Evolutionary conservation across 345 rosid genomes (phyloP), one percentile per base, ranked within the genome.

Genomic region (Passiflora organensis): DNA sequence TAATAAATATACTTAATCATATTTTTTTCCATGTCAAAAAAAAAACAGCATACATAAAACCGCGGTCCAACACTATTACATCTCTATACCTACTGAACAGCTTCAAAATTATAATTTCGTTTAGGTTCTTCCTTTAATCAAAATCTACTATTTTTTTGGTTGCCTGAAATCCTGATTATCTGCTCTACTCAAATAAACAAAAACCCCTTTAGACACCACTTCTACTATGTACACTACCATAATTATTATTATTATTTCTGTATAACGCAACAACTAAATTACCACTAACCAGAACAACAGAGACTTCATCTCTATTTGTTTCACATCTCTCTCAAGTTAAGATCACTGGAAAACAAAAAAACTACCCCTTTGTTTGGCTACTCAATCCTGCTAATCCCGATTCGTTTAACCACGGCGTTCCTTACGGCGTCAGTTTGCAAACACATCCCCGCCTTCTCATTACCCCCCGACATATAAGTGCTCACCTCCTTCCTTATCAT

Each of bases 401-500:
- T 78, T 12, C 86, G 69, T 74, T 86, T 84, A 47, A 84, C 88
- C 18, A 83, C 75, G 0, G 86, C 83, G 55, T 84, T 80, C 46
- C 83, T 60, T 6, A 82, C 74, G 0, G 80, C 72, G 32, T 84
- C 91, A 12, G 70, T 67, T 60, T 67, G 84, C 48, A 76, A 44
- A 55, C 71, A 76, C 32, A 56, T 10, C 21, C 85, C 94, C 19
- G 72, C 71, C 60, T 69, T 79, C 55, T 81, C 81, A 38, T 76
- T 55, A n/a, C n/a, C n/a, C 44, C 87, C 86, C 0, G 80, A 67
- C 88, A 84, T 82, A 73, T 86, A 84, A 45, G 50, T 75, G 67
- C 86, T 70, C 57, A 86, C 95, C 56, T 86, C 95, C 62, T 75
- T 69, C 66, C 80, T 69, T 37, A 84, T 72, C 95, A 84, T 84